A percentile compares a stretch with the other conserved stretches of the same genome.
Conservation (phyloP, 352 stramenopile genomes). For the Pseudoperonospora humuli region DNA sequence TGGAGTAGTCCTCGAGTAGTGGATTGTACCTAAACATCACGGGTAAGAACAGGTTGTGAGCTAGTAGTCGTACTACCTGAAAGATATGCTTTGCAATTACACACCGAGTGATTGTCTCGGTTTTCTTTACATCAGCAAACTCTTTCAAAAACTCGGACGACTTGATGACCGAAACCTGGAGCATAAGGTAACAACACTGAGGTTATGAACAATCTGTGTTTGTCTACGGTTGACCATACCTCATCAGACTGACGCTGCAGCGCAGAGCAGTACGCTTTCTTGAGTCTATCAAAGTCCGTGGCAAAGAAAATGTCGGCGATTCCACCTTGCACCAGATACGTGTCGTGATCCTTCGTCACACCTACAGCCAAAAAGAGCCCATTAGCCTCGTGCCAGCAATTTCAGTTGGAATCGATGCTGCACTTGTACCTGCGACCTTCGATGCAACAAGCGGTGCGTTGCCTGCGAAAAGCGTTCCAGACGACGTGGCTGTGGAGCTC, state of each 20-base stretch:
- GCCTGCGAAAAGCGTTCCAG: conserved; percentile 57
- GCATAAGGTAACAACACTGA: not conserved
- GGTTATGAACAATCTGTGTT: no score
- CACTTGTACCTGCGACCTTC: conserved; percentile 46
- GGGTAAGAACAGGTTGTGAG: conserved; percentile 1
- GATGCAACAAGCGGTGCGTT: conserved; percentile 86
- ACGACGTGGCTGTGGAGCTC: conserved; percentile 58
- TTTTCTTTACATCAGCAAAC: conserved; percentile 70
- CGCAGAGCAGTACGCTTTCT: conserved; percentile 71
- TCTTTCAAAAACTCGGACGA: conserved; percentile 68
- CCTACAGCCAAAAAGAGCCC: conserved; percentile 21
- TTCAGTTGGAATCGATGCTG: not conserved
- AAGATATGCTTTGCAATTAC: conserved; percentile 1
- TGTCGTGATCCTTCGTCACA: conserved; percentile 78
- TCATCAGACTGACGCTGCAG: conserved; percentile 45
- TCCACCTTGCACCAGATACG: conserved; percentile 78
- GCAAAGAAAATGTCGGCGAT: conserved; percentile 89
- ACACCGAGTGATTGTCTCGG: conserved; percentile 75
- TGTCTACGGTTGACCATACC: conserved; percentile 12
- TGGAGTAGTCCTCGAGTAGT: conserved; percentile 84
- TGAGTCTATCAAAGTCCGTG: conserved; percentile 79
- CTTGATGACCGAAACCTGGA: conserved; percentile 78
- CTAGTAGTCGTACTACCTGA: not conserved
- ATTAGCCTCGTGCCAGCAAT: conserved; percentile 1
- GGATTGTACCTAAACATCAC: conserved; percentile 71